Conservation (phyloP, 208 protist genomes). For the Acanthamoeba triangularis region DNA sequence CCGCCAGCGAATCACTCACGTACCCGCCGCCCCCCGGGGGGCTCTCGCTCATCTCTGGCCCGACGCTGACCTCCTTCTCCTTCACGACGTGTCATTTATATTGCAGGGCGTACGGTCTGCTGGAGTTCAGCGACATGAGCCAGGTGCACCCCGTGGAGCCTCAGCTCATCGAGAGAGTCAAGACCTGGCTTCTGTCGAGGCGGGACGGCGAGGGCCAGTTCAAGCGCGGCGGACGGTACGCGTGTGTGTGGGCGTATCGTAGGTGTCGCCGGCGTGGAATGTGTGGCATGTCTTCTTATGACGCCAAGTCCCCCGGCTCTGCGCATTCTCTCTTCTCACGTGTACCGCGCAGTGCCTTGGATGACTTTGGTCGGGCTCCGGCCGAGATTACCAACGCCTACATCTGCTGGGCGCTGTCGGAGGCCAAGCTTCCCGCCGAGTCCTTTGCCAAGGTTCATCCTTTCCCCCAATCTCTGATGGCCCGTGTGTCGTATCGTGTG, state of each 20-base stretch:
- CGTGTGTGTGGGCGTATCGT: background rate
- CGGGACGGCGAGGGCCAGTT: conserved; percentile 39
- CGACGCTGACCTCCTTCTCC: too few species aligned
- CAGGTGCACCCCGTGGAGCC: background rate
- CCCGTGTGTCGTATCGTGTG: too few species aligned
- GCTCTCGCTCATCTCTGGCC: too few species aligned
- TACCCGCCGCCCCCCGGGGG: background rate
- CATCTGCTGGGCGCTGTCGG: conserved; percentile 54
- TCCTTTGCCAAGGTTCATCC: background rate
- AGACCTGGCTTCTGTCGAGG: conserved; percentile 61
- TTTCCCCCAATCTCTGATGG: too few species aligned
- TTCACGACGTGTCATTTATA: too few species aligned
- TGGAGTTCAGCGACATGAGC: conserved; percentile 75
- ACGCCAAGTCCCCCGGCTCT: background rate
- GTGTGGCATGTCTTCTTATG: too few species aligned
- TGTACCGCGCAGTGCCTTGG: background rate
- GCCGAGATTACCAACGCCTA: conserved; percentile 69
- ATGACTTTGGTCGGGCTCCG: conserved; percentile 63
- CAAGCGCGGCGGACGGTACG: conserved; percentile 11
- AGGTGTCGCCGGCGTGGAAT: too few species aligned
- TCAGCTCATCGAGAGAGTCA: conserved; percentile 54
- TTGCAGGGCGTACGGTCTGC: conserved; percentile 67
- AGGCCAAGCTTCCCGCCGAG: background rate
- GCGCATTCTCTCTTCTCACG: background rate
- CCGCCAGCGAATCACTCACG: background rate